These are phyloP conservation scores for Cornus florida DNA, from an alignment of 148 eudicot species.

Conservation along the genomic window DNA sequence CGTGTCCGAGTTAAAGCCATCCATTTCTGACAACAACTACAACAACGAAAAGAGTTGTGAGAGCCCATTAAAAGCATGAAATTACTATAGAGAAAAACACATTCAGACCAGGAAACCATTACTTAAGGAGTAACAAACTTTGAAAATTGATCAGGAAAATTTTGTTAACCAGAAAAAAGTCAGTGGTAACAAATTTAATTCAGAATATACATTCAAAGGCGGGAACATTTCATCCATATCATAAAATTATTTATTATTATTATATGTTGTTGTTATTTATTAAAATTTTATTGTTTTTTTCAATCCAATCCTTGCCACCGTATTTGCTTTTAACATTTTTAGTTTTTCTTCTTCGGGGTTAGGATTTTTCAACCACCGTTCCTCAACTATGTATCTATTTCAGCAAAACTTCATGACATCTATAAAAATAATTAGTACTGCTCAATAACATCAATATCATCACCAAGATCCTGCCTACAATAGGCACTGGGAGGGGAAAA, in stretches of 20 bases:
- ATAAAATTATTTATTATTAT: no score
- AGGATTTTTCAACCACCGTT: no score
- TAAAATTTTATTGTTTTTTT: no score
- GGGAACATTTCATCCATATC: no score
- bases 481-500: no score
- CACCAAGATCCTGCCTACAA: no score
- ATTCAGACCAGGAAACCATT: no score
- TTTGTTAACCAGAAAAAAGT: not conserved
- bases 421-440: not conserved
- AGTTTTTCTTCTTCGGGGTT: no score
- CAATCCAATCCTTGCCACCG: no score
- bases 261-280: no score
- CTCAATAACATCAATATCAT: not conserved
- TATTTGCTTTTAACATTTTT: no score
- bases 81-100: not conserved
- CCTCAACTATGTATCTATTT: no score
- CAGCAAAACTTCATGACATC: not conserved
- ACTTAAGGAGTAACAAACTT: not conserved
- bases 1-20: slow-evolving; percentile 87
- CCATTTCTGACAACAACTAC: slow-evolving; percentile 97
- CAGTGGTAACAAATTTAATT: not conserved
- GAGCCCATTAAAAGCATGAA: slow-evolving; percentile 6
- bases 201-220: not conserved
- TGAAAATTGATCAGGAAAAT: not conserved
- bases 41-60: slow-evolving; percentile 3